Evolutionary conservation across 78 protist genomes (phyloP).

Genomic region (Monosiga brevicollis): DNA sequence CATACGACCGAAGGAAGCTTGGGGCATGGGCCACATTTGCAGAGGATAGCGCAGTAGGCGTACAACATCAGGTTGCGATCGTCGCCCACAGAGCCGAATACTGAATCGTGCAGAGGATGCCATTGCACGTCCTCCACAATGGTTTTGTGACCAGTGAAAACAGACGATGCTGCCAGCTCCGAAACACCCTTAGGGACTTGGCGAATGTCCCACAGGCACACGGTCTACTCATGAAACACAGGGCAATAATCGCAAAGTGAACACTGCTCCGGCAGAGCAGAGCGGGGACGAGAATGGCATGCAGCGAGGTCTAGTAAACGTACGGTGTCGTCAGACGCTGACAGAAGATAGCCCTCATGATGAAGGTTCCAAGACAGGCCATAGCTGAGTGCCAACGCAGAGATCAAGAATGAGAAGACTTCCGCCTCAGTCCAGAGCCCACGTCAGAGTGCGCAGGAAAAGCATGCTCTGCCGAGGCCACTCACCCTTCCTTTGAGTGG

Average conservation of each 20-base stretch:
- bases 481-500: constrained; percentile 81
- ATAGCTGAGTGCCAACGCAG: constrained; percentile 36
- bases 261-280: no score
- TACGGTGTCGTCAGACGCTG: constrained; percentile 73
- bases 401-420: background rate
- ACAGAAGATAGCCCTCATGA: constrained; percentile 50
- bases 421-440: background rate
- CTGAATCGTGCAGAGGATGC: constrained; percentile 45
- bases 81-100: constrained; percentile 84
- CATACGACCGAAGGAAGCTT: no score
- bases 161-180: constrained; percentile 1
- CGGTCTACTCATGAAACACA: no score
- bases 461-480: background rate
- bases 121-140: constrained; percentile 77
- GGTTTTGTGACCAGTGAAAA: constrained; percentile 43
- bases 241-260: no score
- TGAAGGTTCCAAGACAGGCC: constrained; percentile 85
- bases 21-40: no score
- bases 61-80: constrained; percentile 56
- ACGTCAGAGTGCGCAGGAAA: background rate
- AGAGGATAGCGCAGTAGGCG: no score
- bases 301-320: no score
- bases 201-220: constrained; percentile 85
- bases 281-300: no score
- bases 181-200: constrained; percentile 9